These are phyloP conservation scores for Alternaria triticina DNA, from an alignment of 2,329 filamentous ascomycete genomes.

Conservation along the genomic window DNA sequence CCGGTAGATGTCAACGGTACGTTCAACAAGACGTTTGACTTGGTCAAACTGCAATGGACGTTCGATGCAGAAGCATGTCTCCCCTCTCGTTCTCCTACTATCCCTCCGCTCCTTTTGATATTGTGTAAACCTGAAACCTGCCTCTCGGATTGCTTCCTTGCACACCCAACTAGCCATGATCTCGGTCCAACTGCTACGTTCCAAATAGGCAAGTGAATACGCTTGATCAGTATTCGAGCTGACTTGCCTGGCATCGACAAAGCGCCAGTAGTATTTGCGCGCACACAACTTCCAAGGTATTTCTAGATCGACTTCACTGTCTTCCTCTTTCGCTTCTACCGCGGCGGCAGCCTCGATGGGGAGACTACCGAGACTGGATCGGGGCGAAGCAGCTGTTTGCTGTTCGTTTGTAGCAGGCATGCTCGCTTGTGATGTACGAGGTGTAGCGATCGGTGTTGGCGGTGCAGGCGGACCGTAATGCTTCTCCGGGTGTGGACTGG, in stretches of 20 bases:
- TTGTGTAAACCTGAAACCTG: constrained; percentile 35
- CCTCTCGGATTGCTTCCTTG: constrained; percentile 46
- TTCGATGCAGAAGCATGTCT: constrained; percentile 46
- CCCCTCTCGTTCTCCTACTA: constrained; percentile 40
- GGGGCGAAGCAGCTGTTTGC: constrained; percentile 30
- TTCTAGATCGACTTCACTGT: constrained; percentile 37
- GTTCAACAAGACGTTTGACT: constrained; percentile 46
- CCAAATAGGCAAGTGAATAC: constrained; percentile 33
- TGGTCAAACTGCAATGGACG: constrained; percentile 43
- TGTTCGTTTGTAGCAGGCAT: constrained; percentile 15
- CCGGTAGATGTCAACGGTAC: constrained; percentile 48
- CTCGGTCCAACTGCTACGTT: constrained; percentile 45
- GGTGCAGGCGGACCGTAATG: constrained; percentile 30
- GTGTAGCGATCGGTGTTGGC: constrained; percentile 36
- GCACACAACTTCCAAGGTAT: constrained; percentile 48
- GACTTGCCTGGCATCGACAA: constrained; percentile 41
- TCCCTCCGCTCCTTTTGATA: constrained; percentile 43
- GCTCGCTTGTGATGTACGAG: constrained; percentile 25
- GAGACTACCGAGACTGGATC: constrained; percentile 31
- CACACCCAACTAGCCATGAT: constrained; percentile 48
- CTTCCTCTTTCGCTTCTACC: constrained; percentile 40
- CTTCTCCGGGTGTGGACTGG: constrained; percentile 27
- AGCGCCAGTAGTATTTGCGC: constrained; percentile 43
- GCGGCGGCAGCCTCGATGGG: constrained; percentile 42
- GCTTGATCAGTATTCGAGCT: constrained; percentile 37